Conservation (phyloP, 768 basidiomycete species). For the Leccinum uliginosum region DNA sequence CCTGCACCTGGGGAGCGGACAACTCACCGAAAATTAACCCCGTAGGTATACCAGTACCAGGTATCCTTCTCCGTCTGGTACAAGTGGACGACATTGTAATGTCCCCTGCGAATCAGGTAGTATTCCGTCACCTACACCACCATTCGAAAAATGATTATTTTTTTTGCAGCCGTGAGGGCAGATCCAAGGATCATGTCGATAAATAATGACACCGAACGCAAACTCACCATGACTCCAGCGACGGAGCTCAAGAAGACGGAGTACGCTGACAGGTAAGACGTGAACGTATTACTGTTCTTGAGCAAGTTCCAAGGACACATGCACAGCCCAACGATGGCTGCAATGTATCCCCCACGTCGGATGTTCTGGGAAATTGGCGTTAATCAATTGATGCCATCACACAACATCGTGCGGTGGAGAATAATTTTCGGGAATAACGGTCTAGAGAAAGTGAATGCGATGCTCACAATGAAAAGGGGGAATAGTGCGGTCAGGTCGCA, state of each 20-base stretch:
- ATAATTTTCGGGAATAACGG: not conserved
- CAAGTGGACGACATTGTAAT: slow-evolving; percentile 67
- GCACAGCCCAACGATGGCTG: slow-evolving; percentile 70
- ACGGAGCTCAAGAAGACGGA: slow-evolving; percentile 80
- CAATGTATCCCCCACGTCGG: slow-evolving; percentile 78
- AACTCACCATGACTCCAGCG: slow-evolving; percentile 69
- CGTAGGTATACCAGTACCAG: slow-evolving; percentile 75
- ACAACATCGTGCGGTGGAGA: not conserved
- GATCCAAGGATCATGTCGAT: not conserved
- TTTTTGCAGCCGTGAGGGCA: not conserved
- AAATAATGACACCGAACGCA: not conserved
- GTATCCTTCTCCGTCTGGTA: slow-evolving; percentile 53
- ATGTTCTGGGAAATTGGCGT: slow-evolving; percentile 51
- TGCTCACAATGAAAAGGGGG: slow-evolving; percentile 67
- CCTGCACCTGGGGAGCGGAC: not conserved
- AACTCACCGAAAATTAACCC: slow-evolving; percentile 63
- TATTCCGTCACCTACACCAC: slow-evolving; percentile 67
- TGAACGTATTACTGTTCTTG: slow-evolving; percentile 69
- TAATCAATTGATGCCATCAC: not conserved
- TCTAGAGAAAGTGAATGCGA: not conserved
- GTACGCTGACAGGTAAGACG: slow-evolving; percentile 78
- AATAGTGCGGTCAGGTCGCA: slow-evolving; percentile 77
- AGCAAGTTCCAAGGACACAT: slow-evolving; percentile 78
- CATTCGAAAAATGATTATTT: not conserved
- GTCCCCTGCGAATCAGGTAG: slow-evolving; percentile 67